Evolutionary conservation across 2,329 filamentous ascomycete genomes (phyloP).

Genomic region (Amylocarpus encephaloides): DNA sequence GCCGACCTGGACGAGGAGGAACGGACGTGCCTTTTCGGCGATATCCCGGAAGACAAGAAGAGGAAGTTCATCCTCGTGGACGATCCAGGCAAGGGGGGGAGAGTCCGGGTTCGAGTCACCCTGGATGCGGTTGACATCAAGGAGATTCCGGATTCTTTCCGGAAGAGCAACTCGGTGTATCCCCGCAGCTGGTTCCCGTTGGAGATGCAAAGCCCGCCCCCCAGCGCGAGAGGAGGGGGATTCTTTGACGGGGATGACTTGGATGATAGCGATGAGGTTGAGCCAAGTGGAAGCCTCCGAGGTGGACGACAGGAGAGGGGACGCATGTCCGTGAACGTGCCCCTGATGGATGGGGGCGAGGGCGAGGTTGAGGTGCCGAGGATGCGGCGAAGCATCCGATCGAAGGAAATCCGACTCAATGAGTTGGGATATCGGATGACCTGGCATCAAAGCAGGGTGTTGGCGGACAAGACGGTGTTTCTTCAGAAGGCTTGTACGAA

Average conservation of each 20-base stretch:
- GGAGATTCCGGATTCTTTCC: slow-evolving; percentile 93
- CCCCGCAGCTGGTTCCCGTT: slow-evolving; percentile 87
- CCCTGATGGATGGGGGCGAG: slow-evolving; percentile 63
- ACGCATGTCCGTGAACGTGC: slow-evolving; percentile 53
- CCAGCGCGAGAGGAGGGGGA: slow-evolving; percentile 64
- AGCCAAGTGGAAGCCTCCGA: slow-evolving; percentile 28
- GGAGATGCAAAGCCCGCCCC: slow-evolving; percentile 83
- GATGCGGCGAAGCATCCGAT: slow-evolving; percentile 61
- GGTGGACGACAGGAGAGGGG: slow-evolving; percentile 22
- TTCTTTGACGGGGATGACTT: slow-evolving; percentile 68
- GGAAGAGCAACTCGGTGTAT: slow-evolving; percentile 82
- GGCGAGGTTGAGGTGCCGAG: slow-evolving; percentile 69
- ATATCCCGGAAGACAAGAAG: slow-evolving; percentile 82
- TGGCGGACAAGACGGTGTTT: slow-evolving; percentile 79
- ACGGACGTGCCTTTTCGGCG: slow-evolving; percentile 71
- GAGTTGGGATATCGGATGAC: slow-evolving; percentile 93
- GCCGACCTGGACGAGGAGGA: slow-evolving; percentile 39
- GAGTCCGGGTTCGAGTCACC: slow-evolving; percentile 83
- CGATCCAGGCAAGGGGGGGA: slow-evolving; percentile 72
- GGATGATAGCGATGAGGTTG: slow-evolving; percentile 45
- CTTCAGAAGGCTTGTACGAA: slow-evolving; percentile 87
- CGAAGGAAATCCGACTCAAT: slow-evolving; percentile 84
- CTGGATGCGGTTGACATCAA: slow-evolving; percentile 92
- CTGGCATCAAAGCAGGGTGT: slow-evolving; percentile 91
- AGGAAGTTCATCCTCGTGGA: slow-evolving; percentile 97